A percentile compares a stretch with the other conserved stretches of the same genome.
Conservation (phyloP, 192 early-diverging fungal genomes). For the Podila epigama region DNA sequence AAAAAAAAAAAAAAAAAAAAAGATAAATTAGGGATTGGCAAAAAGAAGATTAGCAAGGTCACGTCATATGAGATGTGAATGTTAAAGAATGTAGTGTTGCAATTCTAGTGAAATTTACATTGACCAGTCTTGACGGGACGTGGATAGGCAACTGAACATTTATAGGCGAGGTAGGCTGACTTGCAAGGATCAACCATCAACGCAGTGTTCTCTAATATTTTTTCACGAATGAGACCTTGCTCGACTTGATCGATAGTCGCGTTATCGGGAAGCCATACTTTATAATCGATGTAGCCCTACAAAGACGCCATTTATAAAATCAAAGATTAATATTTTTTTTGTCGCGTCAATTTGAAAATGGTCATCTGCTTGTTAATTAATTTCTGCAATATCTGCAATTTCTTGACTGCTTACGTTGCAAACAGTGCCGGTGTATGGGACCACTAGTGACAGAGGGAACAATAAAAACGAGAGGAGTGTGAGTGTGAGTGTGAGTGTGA, state of each 20-base stretch:
- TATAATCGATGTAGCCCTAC: constrained; percentile 45
- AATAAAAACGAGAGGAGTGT: not conserved
- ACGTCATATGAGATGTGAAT: not conserved
- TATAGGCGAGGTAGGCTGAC: constrained; percentile 25
- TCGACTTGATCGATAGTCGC: constrained; percentile 7
- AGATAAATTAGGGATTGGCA: constrained; percentile 37
- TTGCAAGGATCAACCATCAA: constrained; percentile 24
- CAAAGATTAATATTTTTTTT: too few relatives aligned
- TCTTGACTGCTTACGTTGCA: constrained; percentile 27
- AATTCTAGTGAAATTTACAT: constrained; percentile 12
- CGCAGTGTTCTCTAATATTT: constrained; percentile 1
- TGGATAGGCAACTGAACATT: constrained; percentile 37
- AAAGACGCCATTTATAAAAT: too few relatives aligned
- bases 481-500: not conserved
- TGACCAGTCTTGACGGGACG: constrained; percentile 25
- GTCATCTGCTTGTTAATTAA: too few relatives aligned
- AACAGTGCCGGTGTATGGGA: constrained; percentile 28
- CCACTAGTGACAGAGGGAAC: constrained; percentile 11
- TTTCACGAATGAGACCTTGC: not conserved
- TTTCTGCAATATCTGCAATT: too few relatives aligned
- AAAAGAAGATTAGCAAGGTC: not conserved
- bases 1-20: constrained; percentile 6
- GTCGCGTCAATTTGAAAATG: too few relatives aligned
- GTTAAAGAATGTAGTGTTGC: not conserved
- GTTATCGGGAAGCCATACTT: constrained; percentile 32